Conservation (phyloP, 31 red algal genomes). For the Bonnemaisonia californica region DNA sequence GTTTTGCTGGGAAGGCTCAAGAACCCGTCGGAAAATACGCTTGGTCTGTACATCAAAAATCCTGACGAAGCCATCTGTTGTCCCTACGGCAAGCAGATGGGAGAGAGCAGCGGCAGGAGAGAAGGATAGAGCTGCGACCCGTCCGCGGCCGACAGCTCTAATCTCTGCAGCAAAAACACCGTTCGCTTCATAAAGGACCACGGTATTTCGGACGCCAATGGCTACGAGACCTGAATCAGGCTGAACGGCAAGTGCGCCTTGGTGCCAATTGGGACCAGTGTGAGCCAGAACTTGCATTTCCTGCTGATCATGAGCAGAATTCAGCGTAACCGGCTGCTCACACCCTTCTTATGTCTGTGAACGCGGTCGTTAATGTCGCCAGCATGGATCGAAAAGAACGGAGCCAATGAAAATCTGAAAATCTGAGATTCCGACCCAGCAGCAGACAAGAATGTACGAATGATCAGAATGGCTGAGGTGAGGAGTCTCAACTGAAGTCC, state of each 20-base stretch:
- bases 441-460: too few species aligned
- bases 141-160: constrained; percentile 15
- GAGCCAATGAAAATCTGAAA: not conserved
- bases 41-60: constrained; percentile 36
- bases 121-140: constrained; percentile 31
- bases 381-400: not conserved
- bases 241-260: constrained; percentile 19
- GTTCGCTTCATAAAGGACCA: constrained; percentile 24
- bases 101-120: constrained; percentile 14
- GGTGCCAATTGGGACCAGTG: constrained; percentile 44
- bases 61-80: constrained; percentile 27
- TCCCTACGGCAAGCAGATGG: constrained; percentile 39
- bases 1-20: not conserved
- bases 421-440: too few species aligned
- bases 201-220: constrained; percentile 37
- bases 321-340: too few species aligned
- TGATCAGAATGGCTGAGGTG: too few species aligned
- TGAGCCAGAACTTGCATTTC: constrained; percentile 42
- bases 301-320: not conserved
- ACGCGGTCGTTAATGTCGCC: too few species aligned
- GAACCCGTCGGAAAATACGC: constrained; percentile 23
- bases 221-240: constrained; percentile 3
- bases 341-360: too few species aligned
- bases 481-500: too few species aligned
- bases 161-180: constrained; percentile 12